A percentile compares a stretch with the other conserved stretches of the same genome.
These are phyloP conservation scores for Trametes polyzona DNA, from an alignment of 1,284 basidiomycete species.

Conservation along the genomic window DNA sequence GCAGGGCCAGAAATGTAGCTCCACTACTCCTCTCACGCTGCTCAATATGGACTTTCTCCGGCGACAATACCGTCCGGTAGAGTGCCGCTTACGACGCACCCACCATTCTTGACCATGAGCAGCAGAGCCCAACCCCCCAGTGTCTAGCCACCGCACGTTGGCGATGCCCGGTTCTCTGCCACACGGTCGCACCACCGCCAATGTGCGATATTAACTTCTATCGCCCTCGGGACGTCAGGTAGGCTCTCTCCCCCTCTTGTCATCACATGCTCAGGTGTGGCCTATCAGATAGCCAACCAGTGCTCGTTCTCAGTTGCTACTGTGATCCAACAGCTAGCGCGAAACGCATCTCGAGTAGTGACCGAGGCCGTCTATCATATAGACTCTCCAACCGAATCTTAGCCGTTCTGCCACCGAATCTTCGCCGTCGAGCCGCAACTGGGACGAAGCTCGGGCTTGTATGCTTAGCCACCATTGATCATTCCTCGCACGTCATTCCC, in stretches of 20 bases:
- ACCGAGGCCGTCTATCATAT: slow-evolving; percentile 10
- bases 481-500: slow-evolving; percentile 8
- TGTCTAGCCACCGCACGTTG: background rate
- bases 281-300: slow-evolving; percentile 13
- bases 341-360: slow-evolving; percentile 2
- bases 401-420: slow-evolving; percentile 35
- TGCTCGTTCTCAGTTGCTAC: background rate
- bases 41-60: background rate
- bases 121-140: background rate
- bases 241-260: background rate
- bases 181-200: background rate
- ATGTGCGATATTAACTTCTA: background rate
- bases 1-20: background rate
- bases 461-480: slow-evolving; percentile 4
- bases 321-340: slow-evolving; percentile 10
- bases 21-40: background rate
- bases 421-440: slow-evolving; percentile 27
- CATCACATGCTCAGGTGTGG: slow-evolving; percentile 13
- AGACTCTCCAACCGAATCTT: slow-evolving; percentile 32
- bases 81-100: background rate
- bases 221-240: background rate
- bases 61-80: background rate
- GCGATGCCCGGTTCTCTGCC: too few species aligned
- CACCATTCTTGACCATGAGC: background rate
- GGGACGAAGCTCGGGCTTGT: slow-evolving; percentile 21